Evolutionary conservation across 2,329 filamentous ascomycete genomes (phyloP).

Genomic region (Ceratocystis albifundus): DNA sequence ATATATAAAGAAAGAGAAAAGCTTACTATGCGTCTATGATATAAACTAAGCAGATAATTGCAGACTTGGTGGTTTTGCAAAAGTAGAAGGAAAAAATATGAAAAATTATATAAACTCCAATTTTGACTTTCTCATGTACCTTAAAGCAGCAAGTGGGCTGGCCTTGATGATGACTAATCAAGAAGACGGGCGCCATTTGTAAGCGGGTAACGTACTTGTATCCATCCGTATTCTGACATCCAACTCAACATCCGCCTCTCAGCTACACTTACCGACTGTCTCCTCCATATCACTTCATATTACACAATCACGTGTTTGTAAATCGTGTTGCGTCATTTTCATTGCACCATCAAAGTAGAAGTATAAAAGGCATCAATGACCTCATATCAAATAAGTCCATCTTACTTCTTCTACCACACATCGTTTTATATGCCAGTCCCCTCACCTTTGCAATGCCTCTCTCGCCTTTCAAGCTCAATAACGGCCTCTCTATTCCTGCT

Average conservation of each 20-base stretch:
- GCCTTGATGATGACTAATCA: background rate
- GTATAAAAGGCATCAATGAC: no score
- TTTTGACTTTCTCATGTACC: no score
- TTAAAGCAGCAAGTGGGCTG: background rate
- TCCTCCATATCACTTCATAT: no score
- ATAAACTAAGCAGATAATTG: background rate
- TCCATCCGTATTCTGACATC: background rate
- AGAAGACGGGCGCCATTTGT: background rate
- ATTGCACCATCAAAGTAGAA: no score
- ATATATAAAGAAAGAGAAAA: background rate
- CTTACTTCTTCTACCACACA: background rate
- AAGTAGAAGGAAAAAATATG: background rate
- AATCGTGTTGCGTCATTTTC: background rate
- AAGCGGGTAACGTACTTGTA: background rate
- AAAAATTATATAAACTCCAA: no score
- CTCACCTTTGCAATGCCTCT: slow-evolving; percentile 10
- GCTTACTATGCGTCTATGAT: background rate
- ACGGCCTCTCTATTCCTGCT: slow-evolving; percentile 61
- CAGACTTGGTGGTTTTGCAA: background rate
- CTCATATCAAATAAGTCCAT: background rate
- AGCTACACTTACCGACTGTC: no score
- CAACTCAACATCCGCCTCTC: no score
- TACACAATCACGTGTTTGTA: background rate
- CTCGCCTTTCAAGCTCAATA: slow-evolving; percentile 52
- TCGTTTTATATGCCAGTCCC: background rate